Evolutionary conservation across 257 asterid genomes (phyloP), one percentile per base, ranked within the genome.

Genomic region (Lycium barbarum): DNA sequence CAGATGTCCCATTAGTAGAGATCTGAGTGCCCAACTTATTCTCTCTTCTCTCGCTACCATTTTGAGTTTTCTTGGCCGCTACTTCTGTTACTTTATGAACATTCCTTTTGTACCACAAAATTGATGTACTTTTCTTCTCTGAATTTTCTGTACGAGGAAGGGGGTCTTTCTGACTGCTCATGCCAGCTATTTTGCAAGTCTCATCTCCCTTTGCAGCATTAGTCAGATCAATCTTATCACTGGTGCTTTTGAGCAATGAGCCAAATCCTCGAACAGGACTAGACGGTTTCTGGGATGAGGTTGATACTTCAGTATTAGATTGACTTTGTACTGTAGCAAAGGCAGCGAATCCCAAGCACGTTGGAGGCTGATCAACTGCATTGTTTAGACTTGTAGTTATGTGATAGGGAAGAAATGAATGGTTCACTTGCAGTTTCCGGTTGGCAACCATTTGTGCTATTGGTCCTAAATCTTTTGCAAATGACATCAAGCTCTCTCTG

Each of bases 391-490:
- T 57, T 33, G 59, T 45, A n/a, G 20, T 43, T 51, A 36, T 53
- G 79, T 17, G 79, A 38, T 61, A 45, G 53, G 86, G 43, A 61
- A 6, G 12, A 26, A 58, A 81, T 61, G 86, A 87, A 1, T 66
- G 87, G 68, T 67, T 63, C 4, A 85, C 86, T 80, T 83, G 81
- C 43, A 93, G 88, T 91, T 92, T 96, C 81, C 83, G 43, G 45
- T 82, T 83, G 33, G 98, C 98, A 76, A 94, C 90, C 89, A 58
- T 83, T 62, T 90, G 88, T 22, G 95, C 98, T 15, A 86, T 89
- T 65, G 97, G 93, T 49, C 98, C 99, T 87, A 96, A 90, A 20
- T 86, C 97, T 88, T 91, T 89, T 4, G 80, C 90, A 26, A 84
- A 96, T 51, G 81, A 83, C 92, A 88, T 85, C 86, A 94, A 85